Base-by-base conservation (phyloP, 2,329 filamentous ascomycete species). In the Cercospora zeina region DNA sequence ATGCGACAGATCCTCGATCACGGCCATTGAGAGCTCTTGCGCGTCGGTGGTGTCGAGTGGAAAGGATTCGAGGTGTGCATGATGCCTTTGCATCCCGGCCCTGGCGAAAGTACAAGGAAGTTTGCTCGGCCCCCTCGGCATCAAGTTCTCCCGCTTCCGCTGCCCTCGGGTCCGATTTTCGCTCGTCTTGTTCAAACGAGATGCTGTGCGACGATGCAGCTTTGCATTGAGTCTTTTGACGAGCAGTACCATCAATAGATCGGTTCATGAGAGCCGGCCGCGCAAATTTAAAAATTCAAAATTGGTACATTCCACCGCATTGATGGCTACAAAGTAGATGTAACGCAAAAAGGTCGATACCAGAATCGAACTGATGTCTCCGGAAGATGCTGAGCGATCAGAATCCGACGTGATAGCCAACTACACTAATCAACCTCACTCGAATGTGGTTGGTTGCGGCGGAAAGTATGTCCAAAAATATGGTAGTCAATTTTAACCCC, bases 11-110 rank as follows among this genome's bases (percentile, higher is more conserved):
- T 31, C 50, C 19, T 36, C 30, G n/a, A 19, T 54, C 33, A 34
- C 53, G 19, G 33, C 53, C 53, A 55, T 55, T 42, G 53, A 51
- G 47, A 30, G 30, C 27, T 16, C 13, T 21, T 45, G 39, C 39
- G 39, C 16, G 10, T 16, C 19, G 13, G 39, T 19, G 13, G 39
- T 19, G 21, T 21, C 19, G 39, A 45, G 21, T 45, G 39, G 39
- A 45, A 11, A 16, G 39, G 39, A 45, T 45, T 45, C 39, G 39
- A 24, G 16, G 39, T 45, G 16, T 21, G 39, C 39, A 45, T 45
- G 39, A 45, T 45, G 19, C 39, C 16, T 45, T 19, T 21, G 39
- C 16, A 45, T 45, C 39, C 39, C 21, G 39, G 39, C 39, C 39
- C 39, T 24, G 39, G 39, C 39, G 21, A 45, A 45, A 45, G 39